These are phyloP conservation scores for Salvia hispanica DNA, from an alignment of 257 asterid species.

Conservation along the genomic window DNA sequence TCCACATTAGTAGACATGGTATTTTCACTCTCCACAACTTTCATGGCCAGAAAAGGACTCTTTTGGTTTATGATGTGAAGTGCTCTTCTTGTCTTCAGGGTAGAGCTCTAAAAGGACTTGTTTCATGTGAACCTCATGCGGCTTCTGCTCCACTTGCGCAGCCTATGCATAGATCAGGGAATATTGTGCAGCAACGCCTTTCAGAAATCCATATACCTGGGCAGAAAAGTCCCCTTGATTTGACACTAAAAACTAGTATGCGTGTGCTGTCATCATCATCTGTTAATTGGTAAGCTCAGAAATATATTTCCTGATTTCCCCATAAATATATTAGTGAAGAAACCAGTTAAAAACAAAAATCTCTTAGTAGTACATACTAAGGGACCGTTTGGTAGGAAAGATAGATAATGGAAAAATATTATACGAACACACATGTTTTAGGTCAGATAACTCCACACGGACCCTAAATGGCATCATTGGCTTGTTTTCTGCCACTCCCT, in stretches of 20 bases:
- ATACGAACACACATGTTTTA: no score
- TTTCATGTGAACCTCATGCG: slow-evolving; percentile 55
- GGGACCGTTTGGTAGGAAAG: no score
- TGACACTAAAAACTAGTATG: slow-evolving; percentile 79
- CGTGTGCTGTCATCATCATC: slow-evolving; percentile 69
- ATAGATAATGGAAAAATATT: no score
- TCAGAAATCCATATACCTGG: slow-evolving; percentile 63
- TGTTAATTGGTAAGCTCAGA: slow-evolving; percentile 70
- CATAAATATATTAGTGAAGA: background rate
- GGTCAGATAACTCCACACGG: no score
- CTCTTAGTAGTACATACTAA: background rate
- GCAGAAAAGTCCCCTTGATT: slow-evolving; percentile 70
- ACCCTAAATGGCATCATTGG: background rate
- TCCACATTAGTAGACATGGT: slow-evolving; percentile 75
- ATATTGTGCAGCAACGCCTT: slow-evolving; percentile 35
- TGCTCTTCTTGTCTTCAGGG: slow-evolving; percentile 49
- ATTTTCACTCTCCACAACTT: slow-evolving; percentile 27
- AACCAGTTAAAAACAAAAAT: slow-evolving; percentile 1
- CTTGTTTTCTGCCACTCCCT: slow-evolving; percentile 13
- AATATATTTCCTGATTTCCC: slow-evolving; percentile 20
- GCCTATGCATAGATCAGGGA: slow-evolving; percentile 40
- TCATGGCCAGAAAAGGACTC: slow-evolving; percentile 18
- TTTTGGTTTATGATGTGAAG: slow-evolving; percentile 27
- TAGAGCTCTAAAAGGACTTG: slow-evolving; percentile 77
- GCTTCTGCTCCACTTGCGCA: slow-evolving; percentile 44